Evolutionary conservation across 306 rosid genomes (phyloP), one percentile per base, ranked within the genome.

Genomic region (Malus sylvestris): DNA sequence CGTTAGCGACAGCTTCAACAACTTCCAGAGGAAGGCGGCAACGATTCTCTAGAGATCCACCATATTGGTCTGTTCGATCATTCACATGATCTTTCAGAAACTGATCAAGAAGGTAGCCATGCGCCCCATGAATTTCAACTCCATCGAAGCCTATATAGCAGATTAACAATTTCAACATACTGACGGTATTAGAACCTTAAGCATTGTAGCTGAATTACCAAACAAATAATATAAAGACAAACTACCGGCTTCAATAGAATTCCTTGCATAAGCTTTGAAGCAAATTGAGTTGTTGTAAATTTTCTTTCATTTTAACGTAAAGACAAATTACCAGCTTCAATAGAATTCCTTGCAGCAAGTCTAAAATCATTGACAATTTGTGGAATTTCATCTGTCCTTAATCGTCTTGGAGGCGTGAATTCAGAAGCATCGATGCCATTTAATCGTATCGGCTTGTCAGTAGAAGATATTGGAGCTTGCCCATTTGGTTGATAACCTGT

Each of bases 321-420:
- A 35, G 45, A 32, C 18, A 68, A 76, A 49, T 80, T 76, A 91
- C 97, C 97, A 61, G 95, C 97, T 86, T 91, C 88, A 11, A 91
- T 89, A 29, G 93, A 89, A 76, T 86, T 89, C 70, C 78, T 86
- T 29, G 91, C 89, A 8, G 89, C 93, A 45, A 74, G 78, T 75
- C 90, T 83, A 61, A 88, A 91, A 74, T 91, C 88, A 51, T 89
- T 79, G 40, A 85, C 97, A 72, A 89, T 18, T 4, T 61, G 73
- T n/a, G 90, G 86, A 57, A 89, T 82, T 85, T 93, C 97, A 35
- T 90, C 89, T 0, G 90, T 79, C 33, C 87, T 78, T 18, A 92
- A 51, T 10, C 86, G 80, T 80, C 93, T 71, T 4, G 93, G 96
- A n/a, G 90, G 91, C 7, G 90, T 81, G 71, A 73, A 84, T 10